Conservation (phyloP, 768 basidiomycete genomes). For the Fistulinella prunicolor region DNA sequence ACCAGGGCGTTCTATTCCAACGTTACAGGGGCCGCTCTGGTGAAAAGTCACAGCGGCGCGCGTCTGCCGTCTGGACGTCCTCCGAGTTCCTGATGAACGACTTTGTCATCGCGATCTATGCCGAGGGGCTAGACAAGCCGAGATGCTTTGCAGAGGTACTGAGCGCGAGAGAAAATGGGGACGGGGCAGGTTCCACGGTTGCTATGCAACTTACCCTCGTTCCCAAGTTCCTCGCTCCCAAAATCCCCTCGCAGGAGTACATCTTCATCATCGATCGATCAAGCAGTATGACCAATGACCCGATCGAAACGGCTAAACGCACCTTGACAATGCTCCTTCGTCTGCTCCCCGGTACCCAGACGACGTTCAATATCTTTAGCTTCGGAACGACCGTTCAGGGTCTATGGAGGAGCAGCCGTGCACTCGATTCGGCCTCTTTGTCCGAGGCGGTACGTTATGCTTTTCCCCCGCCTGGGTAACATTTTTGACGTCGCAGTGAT, state of each 20-base stretch:
- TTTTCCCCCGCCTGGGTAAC: neutral
- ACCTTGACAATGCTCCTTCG: constrained; percentile 47
- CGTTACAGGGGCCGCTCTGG: constrained; percentile 36
- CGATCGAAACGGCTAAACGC: constrained; percentile 47
- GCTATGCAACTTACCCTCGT: constrained; percentile 56
- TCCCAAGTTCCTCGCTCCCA: constrained; percentile 46
- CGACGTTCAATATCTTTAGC: constrained; percentile 54
- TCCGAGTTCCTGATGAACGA: constrained; percentile 42
- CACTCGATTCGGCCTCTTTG: constrained; percentile 33
- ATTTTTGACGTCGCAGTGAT: constrained; percentile 8
- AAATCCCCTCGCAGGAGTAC: constrained; percentile 49
- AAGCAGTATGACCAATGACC: constrained; percentile 44
- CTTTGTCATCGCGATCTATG: constrained; percentile 49
- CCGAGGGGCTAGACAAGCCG: constrained; percentile 49
- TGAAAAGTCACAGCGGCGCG: constrained; percentile 38
- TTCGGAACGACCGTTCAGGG: constrained; percentile 37
- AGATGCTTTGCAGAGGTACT: constrained; percentile 54
- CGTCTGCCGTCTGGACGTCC: constrained; percentile 41
- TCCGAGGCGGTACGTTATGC: constrained; percentile 37
- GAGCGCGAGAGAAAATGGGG: neutral
- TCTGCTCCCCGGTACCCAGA: constrained; percentile 42
- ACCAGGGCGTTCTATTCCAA: constrained; percentile 38
- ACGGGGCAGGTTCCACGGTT: constrained; percentile 28
- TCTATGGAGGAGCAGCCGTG: constrained; percentile 37
- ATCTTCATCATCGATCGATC: constrained; percentile 61